Base-by-base conservation (phyloP, 805 yeast genomes). In the Kuraishia molischiana region DNA sequence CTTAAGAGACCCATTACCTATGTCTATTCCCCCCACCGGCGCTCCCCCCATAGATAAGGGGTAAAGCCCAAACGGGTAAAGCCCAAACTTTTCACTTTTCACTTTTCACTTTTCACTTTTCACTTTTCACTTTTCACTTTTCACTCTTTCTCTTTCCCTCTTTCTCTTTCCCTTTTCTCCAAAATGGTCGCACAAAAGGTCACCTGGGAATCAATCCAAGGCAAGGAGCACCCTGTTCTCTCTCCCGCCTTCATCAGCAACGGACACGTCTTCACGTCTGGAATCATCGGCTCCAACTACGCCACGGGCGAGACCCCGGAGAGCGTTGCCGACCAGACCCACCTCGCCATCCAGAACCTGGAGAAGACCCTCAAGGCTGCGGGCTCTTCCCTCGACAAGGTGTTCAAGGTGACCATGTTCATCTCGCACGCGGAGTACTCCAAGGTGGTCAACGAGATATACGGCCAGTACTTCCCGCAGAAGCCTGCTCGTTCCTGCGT, bases 401-500 rank as follows among this genome's bases (percentile, higher is more conserved):
- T 62, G 1, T 48, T 69, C 50, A 69, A 69, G 46, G 72, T 68
- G 1, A 46, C 65, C 40, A 54, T 67, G 48, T 66, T 67, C 47
- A 59, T 69, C 37, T 51, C 59, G 17, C 62, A 67, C 38, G 56
- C 61, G 21, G 50, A 56, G 24, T 59, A 62, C 43, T 62, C 66
- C 14, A 44, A 58, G 15, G 47, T 44, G 19, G 58, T 68, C 42
- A 68, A 68, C 53, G 46, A 59, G 34, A 54, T 68, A 18, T 69
- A 67, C 46, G 61, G 54, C 17, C 53, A 60, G 39, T 55, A 59
- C 46, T 68, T 69, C 53, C 60, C 64, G 2, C 58, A 56, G 30
- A 55, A 56, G 40, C 75, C 75, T 13, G 71, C 72, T 3, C 59
- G 74, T 53, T 56, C 63, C 38, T 65, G 70, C 46, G 56, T 68